Conservation (phyloP, 2,329 filamentous ascomycete genomes). For the Pseudogymnoascus sp. region DNA sequence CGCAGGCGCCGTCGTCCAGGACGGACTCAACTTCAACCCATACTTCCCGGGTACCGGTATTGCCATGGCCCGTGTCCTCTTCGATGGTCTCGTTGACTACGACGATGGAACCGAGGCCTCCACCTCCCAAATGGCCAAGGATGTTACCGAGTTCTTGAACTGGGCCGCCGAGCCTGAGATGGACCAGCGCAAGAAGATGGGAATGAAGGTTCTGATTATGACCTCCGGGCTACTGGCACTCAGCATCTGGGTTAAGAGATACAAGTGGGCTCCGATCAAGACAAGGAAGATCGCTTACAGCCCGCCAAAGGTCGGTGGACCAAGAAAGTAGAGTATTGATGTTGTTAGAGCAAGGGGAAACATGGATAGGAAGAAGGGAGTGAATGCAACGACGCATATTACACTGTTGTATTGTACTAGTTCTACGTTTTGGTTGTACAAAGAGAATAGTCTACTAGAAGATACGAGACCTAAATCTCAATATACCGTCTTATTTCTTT, state of each 20-base stretch:
- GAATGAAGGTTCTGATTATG: constrained; percentile 86
- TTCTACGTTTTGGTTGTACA: constrained; percentile 24
- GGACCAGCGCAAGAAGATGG: constrained; percentile 99
- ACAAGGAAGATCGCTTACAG: constrained; percentile 87
- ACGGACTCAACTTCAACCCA: constrained; percentile 98
- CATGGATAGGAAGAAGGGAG: constrained; percentile 20
- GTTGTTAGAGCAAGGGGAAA: constrained; percentile 10
- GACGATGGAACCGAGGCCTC: constrained; percentile 92
- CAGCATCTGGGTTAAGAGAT: constrained; percentile 97
- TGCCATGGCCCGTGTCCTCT: constrained; percentile 96
- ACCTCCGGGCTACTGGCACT: constrained; percentile 71
- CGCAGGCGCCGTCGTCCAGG: constrained; percentile 74
- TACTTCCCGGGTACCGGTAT: constrained; percentile 99
- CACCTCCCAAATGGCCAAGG: constrained; percentile 99
- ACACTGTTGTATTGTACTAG: constrained; percentile 23
- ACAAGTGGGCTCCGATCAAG: constrained; percentile 98
- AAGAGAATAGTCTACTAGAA: constrained; percentile 15
- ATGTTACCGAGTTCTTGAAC: constrained; percentile 97
- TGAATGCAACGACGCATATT: constrained; percentile 10
- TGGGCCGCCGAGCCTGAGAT: constrained; percentile 98
- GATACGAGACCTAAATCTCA: constrained; percentile 6
- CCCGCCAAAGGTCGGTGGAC: constrained; percentile 45
- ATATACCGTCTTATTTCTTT: constrained; percentile 8
- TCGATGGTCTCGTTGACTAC: constrained; percentile 95
- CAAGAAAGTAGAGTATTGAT: constrained; percentile 5